Conservation (phyloP, 148 eudicot genomes). For the Vaccinium darrowii region DNA sequence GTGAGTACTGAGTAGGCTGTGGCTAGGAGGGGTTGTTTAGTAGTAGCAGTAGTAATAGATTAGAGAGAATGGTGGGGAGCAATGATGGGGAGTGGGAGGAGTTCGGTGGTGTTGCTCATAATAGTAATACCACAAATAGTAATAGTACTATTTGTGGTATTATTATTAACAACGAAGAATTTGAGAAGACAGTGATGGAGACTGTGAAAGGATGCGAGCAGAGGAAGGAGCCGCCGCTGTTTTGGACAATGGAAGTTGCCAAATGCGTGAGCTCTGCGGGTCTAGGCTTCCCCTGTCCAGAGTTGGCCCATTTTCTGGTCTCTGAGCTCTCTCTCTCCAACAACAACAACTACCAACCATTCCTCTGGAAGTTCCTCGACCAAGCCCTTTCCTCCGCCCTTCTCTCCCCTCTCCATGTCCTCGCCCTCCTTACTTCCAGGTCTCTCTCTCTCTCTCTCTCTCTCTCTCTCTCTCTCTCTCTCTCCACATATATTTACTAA, state of each 20-base stretch:
- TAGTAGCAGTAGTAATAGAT: background rate
- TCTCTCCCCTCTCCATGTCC: slow-evolving; percentile 26
- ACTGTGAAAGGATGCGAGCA: slow-evolving; percentile 17
- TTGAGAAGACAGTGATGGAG: slow-evolving; percentile 19
- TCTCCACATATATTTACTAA: no score
- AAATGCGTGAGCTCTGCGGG: slow-evolving; percentile 11
- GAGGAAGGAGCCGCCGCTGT: slow-evolving; percentile 18
- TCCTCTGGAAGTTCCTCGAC: slow-evolving; percentile 29
- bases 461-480: background rate
- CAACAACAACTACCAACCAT: background rate
- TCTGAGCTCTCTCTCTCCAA: slow-evolving; percentile 9
- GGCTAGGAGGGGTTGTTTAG: background rate
- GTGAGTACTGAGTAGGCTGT: no score
- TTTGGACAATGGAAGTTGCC: slow-evolving; percentile 22
- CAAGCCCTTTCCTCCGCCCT: slow-evolving; percentile 22
- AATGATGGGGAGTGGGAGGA: background rate
- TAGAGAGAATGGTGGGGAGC: background rate
- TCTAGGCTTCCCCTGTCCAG: slow-evolving; percentile 16
- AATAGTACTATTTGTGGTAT: no score
- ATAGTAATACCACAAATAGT: no score
- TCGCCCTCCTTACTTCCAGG: slow-evolving; percentile 34
- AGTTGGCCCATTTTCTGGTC: slow-evolving; percentile 17
- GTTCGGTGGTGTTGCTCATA: background rate
- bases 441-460: background rate
- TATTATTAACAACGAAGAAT: background rate